Base-by-base conservation (phyloP, 2,329 filamentous ascomycete species). In the Pestalotiopsis sp. region DNA sequence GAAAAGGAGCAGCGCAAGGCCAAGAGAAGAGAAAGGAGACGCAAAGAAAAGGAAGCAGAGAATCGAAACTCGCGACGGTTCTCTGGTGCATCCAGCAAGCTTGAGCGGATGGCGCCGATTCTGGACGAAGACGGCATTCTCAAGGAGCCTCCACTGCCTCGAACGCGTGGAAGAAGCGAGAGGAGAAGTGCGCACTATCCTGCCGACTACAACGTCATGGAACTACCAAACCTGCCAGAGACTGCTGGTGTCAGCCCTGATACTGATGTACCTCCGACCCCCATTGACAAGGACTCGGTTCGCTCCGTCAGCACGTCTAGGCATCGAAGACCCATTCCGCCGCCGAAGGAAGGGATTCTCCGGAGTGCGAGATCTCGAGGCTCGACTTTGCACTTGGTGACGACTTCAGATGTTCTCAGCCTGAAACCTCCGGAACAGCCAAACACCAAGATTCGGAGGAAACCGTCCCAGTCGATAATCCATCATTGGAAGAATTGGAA, bases 1-100 rank as follows among this genome's bases (percentile, higher is more conserved):
- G 96, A 98, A 76, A 99, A 98, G 79, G 96, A 99, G 77, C 90
- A 94, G 77, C 90, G 94, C 9, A 99, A 99, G 79, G 91, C 95
- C 72, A 87, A 83, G 70, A 87, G 94, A 70, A 86, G 91, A 71
- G 94, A 98, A 75, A 88, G 90, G 66, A 98, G 95, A 77, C 89
- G 95, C 9, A 94, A 88, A 76, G 95, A 98, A 77, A 91, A 90
- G 74, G 95, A 99, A 75, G 86, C 88, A 1, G 94, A 98, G 75
- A 90, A 90, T 68, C 92, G 94, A 78, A 93, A 90, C 70, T 85
- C 96, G 38, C 87, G 94, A 65, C 90, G 95, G 55, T 84, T 98
- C 60, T 98, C 96, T 71, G 93, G 93, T 68, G 94, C 95, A 5
- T 98, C 95, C 68, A 95, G 93, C 78, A 91, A 95, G 41, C 83